These are phyloP conservation scores for Usnea hakonensis DNA, from an alignment of 495 filamentous ascomycete genomes.

Conservation along the genomic window DNA sequence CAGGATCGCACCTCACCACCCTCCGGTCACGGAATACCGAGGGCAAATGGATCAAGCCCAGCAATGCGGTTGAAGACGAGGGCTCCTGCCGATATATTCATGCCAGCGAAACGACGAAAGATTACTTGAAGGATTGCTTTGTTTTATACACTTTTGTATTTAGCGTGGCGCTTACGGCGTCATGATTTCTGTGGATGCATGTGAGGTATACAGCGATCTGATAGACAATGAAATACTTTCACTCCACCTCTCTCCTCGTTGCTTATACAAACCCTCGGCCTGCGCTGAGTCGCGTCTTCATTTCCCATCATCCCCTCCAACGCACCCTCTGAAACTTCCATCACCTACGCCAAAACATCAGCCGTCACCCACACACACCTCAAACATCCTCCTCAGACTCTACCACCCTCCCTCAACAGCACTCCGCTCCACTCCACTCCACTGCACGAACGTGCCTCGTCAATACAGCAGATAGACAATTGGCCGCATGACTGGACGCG, in stretches of 20 bases:
- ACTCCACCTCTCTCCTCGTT: neutral
- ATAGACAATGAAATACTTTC: neutral
- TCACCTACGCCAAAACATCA: neutral
- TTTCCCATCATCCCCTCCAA: neutral
- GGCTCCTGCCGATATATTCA: slow-evolving; percentile 20
- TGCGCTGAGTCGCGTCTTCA: neutral
- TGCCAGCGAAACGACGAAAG: slow-evolving; percentile 18
- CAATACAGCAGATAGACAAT: too few species aligned
- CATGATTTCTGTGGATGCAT: neutral
- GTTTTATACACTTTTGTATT: neutral
- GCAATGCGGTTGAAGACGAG: slow-evolving; percentile 12
- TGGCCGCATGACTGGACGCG: too few species aligned
- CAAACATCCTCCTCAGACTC: too few species aligned
- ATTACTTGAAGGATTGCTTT: neutral
- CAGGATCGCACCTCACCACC: neutral
- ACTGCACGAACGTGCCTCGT: too few species aligned
- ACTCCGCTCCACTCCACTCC: too few species aligned
- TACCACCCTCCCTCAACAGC: too few species aligned
- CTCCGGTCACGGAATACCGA: neutral
- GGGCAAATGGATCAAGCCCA: slow-evolving; percentile 6
- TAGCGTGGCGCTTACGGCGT: neutral
- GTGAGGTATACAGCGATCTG: neutral
- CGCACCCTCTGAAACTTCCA: neutral
- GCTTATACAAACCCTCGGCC: neutral
- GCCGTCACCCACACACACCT: too few species aligned